Evolutionary conservation across 164 flowering plant species (phyloP), one percentile per base, ranked within the genome.

Genomic region (Magnolia kwangsiensis): DNA sequence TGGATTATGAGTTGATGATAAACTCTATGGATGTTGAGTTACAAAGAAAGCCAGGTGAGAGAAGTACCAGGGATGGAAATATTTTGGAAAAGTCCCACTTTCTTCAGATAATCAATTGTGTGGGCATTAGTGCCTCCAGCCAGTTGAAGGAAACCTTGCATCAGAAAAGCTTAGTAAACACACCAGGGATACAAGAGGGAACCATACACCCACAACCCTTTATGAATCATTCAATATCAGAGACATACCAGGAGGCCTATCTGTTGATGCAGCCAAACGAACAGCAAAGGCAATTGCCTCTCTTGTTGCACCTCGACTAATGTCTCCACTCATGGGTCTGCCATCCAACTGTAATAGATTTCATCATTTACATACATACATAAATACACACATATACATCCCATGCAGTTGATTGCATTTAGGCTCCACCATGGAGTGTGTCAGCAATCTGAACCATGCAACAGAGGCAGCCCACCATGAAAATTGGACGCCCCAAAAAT

Each of bases 301-400:
- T 78, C 89, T 85, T 14, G 98, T 91, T 74, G 98, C 91, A 67
- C 98, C 98, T 75, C 89, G 85, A 16, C 98, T 96, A 80, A 94
- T 92, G 80, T 94, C 98, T 78, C 98, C 96, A 76, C 96, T 94
- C 98, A 94, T 94, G 20, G 98, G 96, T n/a, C 94, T 95, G 16
- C 96, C 98, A 87, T 94, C 98, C 87, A 94, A 84, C 98, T 93
- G 71, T 65, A 64, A 78, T 24, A 78, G 8, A 68, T 14, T 29
- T 68, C 61, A 55, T 55, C 13, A 55, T 11, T 8, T 55, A 11
- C 18, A 55, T 55, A 55, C 0, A 16, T 55, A 37, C 61, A 55
- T 11, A 55, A 8, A 55, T 11, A 55, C 18, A 55, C 10, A 16
- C 4, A 13, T 0, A 0, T 55, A 37, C 45, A 37, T 37, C 45